Base-by-base conservation (phyloP, 2,329 filamentous ascomycete genomes). In the Cercospora zeae-maydis region DNA sequence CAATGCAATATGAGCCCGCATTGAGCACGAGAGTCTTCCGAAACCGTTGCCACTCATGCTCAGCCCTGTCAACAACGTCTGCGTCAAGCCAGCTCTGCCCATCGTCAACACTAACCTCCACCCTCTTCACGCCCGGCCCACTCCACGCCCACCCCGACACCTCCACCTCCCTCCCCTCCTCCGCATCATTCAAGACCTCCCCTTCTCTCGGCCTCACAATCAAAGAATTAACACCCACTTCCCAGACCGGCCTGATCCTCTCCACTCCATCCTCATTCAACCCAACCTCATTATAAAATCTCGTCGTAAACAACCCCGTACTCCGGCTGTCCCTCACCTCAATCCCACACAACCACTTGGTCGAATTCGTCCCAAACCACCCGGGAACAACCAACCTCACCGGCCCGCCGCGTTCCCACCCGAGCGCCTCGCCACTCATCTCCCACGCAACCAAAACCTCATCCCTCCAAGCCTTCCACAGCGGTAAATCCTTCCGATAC, bases 311-410 rank as follows among this genome's bases (percentile, higher is more conserved):
- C 6, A 70, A 68, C 3, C 70, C 70, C 14, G 52, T 45, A 4
- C 70, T 70, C 36, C 74, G 60, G 10, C 57, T 30, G 16, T 64
- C 51, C 31, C 64, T 63, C 19, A 73, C 37, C 6, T 67, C 62
- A 4, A 75, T 31, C 19, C 63, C 69, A 30, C 68, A 73, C 16
- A 75, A 53, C 74, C 73, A 75, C 55, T 75, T 75, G 8, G 70
- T 73, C 21, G 64, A 70, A 56, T 75, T 75, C 52, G 72, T 74
- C 4, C 74, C 74, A 62, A 74, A 74, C 64, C 69, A 75, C 7
- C 71, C 73, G 1, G 72, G 73, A 11, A 75, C 72, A 3, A 75
- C 67, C 14, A 76, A 63, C 11, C 73, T 62, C 16, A 73, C 72
- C 4, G 72, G 74, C 3, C 71, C 74, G 3, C 73, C 74, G 30